Evolutionary conservation across 495 filamentous ascomycete genomes (phyloP).

Genomic region (Lasiosphaeria miniovina): DNA sequence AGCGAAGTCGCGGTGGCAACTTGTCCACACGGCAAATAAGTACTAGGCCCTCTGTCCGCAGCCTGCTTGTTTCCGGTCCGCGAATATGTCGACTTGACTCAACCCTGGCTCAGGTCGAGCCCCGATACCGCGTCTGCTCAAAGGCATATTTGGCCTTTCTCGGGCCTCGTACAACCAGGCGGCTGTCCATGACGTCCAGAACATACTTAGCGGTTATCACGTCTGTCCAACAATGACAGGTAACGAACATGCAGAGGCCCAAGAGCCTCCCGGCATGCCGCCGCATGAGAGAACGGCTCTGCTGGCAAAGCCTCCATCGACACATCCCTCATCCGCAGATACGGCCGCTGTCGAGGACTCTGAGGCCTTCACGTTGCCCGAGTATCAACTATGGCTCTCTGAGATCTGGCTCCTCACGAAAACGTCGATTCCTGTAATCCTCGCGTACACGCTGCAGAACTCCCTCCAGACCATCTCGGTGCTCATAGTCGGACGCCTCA

Average conservation of each 20-base stretch:
- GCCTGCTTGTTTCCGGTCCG: neutral
- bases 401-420: conserved; percentile 70
- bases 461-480: conserved; percentile 84
- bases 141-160: too few species aligned
- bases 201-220: neutral
- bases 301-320: conserved; percentile 39
- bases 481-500: conserved; percentile 73
- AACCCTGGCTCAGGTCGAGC: neutral
- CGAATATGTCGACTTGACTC: neutral
- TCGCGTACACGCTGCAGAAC: conserved; percentile 88
- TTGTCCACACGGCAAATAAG: neutral
- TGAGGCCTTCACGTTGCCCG: conserved; percentile 7
- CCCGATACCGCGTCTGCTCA: neutral
- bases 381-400: conserved; percentile 35
- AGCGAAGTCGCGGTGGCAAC: too few species aligned
- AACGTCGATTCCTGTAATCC: conserved; percentile 74
- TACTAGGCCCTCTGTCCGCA: neutral
- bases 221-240: conserved; percentile 9
- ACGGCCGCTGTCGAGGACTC: neutral
- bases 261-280: conserved; percentile 8
- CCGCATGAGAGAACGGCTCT: conserved; percentile 47
- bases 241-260: neutral
- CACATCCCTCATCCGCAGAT: conserved; percentile 8
- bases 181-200: neutral
- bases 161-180: neutral